Evolutionary conservation across 176 grass and related monocot genomes (phyloP).

Genomic region (Puccinellia tenuiflora): DNA sequence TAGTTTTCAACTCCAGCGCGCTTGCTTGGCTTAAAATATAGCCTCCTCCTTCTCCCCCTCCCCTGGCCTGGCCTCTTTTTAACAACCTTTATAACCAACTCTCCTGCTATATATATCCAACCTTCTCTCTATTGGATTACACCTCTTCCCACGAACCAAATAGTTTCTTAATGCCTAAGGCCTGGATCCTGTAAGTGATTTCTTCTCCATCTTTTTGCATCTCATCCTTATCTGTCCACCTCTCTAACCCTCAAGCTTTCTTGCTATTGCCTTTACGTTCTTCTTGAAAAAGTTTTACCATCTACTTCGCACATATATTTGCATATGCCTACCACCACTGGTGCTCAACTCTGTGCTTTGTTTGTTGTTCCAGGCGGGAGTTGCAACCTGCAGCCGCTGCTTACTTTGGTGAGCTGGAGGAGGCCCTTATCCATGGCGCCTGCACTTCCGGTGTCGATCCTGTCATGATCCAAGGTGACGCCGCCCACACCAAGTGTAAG

Average conservation of each 20-base stretch:
- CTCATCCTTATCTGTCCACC: constrained; percentile 43
- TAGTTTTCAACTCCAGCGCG: constrained; percentile 41
- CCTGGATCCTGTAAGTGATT: constrained; percentile 47
- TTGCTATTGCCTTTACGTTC: constrained; percentile 33
- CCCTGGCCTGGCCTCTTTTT: constrained; percentile 24
- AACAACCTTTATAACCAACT: constrained; percentile 62
- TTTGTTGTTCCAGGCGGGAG: constrained; percentile 29
- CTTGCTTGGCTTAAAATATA: constrained; percentile 48
- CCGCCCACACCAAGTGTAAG: constrained; percentile 34
- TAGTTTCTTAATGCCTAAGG: constrained; percentile 65
- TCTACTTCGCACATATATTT: constrained; percentile 28
- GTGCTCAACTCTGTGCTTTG: constrained; percentile 38
- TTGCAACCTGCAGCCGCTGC: constrained; percentile 42
- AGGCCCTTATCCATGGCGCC: constrained; percentile 80
- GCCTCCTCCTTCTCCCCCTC: not conserved
- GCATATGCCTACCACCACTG: constrained; percentile 23
- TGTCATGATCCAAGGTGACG: constrained; percentile 39
- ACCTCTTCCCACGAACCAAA: constrained; percentile 66
- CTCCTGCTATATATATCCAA: constrained; percentile 26
- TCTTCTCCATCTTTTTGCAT: constrained; percentile 20
- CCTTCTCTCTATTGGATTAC: constrained; percentile 55
- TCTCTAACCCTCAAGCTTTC: constrained; percentile 39
- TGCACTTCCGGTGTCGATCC: constrained; percentile 26
- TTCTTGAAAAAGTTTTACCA: constrained; percentile 23
- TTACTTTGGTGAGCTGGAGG: constrained; percentile 71